phyloP scores from a whole-genome alignment of 345 rosid species.

The Arabis hirsuta region DNA sequence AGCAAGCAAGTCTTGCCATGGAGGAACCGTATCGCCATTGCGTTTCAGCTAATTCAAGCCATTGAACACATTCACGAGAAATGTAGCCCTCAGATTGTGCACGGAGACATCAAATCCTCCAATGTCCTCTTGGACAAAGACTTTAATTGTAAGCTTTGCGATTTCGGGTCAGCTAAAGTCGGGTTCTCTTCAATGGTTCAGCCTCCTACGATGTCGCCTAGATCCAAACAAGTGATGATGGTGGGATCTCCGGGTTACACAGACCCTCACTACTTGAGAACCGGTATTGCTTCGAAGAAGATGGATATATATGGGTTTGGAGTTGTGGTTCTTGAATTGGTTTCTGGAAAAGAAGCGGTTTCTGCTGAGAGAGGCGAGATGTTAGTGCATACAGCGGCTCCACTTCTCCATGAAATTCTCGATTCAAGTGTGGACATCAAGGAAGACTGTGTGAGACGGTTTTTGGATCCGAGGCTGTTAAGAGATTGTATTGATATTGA shows the following conservation, averaged over 20 bases:
- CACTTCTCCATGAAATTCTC: slow-evolving; percentile 34
- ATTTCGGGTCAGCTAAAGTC: slow-evolving; percentile 85
- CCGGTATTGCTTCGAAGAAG: slow-evolving; percentile 78
- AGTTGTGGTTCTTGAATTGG: slow-evolving; percentile 70
- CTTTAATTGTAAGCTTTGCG: slow-evolving; percentile 79
- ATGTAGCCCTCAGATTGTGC: slow-evolving; percentile 70
- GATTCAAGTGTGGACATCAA: slow-evolving; percentile 13
- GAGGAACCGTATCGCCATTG: slow-evolving; percentile 60
- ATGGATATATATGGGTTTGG: slow-evolving; percentile 86
- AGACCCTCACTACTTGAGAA: slow-evolving; percentile 77
- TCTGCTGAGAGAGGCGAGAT: slow-evolving; percentile 60
- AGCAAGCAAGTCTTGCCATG: slow-evolving; percentile 57
- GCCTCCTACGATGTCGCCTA: slow-evolving; percentile 40
- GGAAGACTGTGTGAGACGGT: slow-evolving; percentile 36
- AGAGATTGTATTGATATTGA: slow-evolving; percentile 50
- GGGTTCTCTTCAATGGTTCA: slow-evolving; percentile 76
- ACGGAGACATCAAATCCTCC: slow-evolving; percentile 83
- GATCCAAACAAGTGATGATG: slow-evolving; percentile 59
- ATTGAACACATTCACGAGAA: slow-evolving; percentile 75
- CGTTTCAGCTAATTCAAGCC: slow-evolving; percentile 69
- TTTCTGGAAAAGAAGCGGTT: slow-evolving; percentile 73
- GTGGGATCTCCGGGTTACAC: slow-evolving; percentile 87
- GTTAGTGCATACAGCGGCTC: slow-evolving; percentile 51
- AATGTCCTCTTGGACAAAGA: slow-evolving; percentile 68
- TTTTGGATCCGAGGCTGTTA: slow-evolving; percentile 61